Evolutionary conservation across 2,329 filamentous ascomycete species (phyloP).

Genomic region (Allantophomopsis lycopodina): DNA sequence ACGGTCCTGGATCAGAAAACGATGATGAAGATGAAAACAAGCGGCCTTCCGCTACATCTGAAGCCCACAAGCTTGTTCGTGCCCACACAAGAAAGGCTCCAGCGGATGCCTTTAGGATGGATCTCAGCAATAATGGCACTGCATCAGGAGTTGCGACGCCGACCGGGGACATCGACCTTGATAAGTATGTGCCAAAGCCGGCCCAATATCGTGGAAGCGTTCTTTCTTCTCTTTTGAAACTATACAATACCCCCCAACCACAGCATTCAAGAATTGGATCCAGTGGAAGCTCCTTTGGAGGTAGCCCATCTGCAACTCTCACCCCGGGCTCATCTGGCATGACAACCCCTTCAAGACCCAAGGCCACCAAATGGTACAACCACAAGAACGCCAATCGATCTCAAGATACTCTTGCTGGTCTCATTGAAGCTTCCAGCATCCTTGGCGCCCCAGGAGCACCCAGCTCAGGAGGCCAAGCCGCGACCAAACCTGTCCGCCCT

Average conservation of each 20-base stretch:
- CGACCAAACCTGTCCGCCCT: slow-evolving; percentile 8
- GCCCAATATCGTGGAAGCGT: slow-evolving; percentile 60
- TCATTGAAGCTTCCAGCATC: slow-evolving; percentile 39
- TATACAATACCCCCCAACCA: slow-evolving; percentile 40
- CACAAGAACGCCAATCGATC: slow-evolving; percentile 25
- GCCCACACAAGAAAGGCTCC: slow-evolving; percentile 20
- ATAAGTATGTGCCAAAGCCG: slow-evolving; percentile 53
- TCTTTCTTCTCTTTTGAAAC: slow-evolving; percentile 56
- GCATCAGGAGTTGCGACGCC: slow-evolving; percentile 32
- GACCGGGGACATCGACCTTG: slow-evolving; percentile 28
- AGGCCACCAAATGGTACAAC: slow-evolving; percentile 19
- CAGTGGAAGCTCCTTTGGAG: slow-evolving; percentile 18
- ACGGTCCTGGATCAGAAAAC: slow-evolving; percentile 9
- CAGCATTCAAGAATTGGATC: slow-evolving; percentile 12
- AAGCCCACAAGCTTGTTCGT: slow-evolving; percentile 29
- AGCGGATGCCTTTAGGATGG: neutral
- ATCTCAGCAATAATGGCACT: slow-evolving; percentile 7
- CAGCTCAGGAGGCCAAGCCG: slow-evolving; percentile 26
- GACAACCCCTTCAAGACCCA: slow-evolving; percentile 16
- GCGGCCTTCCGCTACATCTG: slow-evolving; percentile 14
- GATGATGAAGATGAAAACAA: slow-evolving; percentile 11
- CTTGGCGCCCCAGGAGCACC: slow-evolving; percentile 32
- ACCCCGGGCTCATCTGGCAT: slow-evolving; percentile 28
- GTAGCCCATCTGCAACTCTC: slow-evolving; percentile 19
- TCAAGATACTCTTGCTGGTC: slow-evolving; percentile 31